Evolutionary conservation across 2,329 filamentous ascomycete genomes (phyloP), one percentile per base, ranked within the genome.

Genomic region (Plenodomus tracheiphilus): DNA sequence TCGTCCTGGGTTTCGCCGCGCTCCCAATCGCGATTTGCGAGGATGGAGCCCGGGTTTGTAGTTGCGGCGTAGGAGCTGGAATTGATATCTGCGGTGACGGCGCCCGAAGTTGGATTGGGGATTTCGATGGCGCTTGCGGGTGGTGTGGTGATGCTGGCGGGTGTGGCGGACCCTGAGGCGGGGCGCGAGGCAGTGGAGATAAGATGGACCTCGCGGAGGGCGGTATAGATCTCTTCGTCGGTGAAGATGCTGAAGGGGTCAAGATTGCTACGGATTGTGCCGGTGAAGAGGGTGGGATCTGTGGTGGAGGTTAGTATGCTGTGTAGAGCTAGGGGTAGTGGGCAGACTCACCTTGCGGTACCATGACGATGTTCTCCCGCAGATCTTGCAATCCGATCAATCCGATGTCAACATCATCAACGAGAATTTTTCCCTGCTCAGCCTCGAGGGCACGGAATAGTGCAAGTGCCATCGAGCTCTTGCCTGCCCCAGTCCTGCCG

Each of bases 371-470:
- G 39, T 89, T 87, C 74, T 96, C 88, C 46, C 94, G 88, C 62
- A 99, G 79, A 73, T 97, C 93, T 56, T 90, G 88, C n/a, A 99
- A 82, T 6, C 94, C 94, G 56, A 99, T 97, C 54, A 81, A 78
- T 42, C 90, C 86, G 66, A 97, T 91, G 64, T 97, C 90, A n/a
- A 99, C 77, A 54, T 86, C 88, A 60, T 99, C 94, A 45, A 99
- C 90, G 17, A 95, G 68, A 53, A 99, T 96, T 70, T 88, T 89
- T 62, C 94, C 94, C 58, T 84, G 81, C 63, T 96, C 91, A 1
- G 94, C 91, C 73, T 99, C 94, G 2, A 99, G 79, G 1, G 91
- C 91, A 48, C 94, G 86, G 84, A 99, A 97, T 20, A 99, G 81
- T 4, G 94, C 93, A 52, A 97, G 79, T 0, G 94, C 92, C 44